A percentile compares a stretch with the other conserved stretches of the same genome.
phyloP scores from a whole-genome alignment of 1,284 basidiomycete genomes.

The Naganishia sp. region DNA sequence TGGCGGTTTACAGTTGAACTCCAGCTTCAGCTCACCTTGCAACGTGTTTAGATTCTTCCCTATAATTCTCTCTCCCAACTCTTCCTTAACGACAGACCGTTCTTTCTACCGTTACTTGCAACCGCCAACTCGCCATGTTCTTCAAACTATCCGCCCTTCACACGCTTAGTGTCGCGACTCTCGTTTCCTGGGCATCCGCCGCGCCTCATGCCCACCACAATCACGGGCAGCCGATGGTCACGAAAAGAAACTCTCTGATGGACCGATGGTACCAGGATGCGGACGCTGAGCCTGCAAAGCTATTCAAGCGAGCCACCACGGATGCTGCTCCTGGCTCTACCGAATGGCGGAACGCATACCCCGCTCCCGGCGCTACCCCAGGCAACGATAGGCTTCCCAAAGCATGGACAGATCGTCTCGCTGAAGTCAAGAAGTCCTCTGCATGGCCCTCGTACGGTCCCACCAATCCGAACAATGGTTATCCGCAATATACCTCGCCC shows the following conservation, averaged over 20 bases:
- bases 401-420: constrained; percentile 47
- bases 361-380: constrained; percentile 39
- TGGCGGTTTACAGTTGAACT: too few relatives aligned
- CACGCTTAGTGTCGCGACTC: constrained; percentile 6
- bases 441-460: constrained; percentile 37
- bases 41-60: neutral
- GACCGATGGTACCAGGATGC: constrained; percentile 29
- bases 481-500: constrained; percentile 39
- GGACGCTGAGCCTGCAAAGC: constrained; percentile 7
- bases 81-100: neutral
- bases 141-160: constrained; percentile 12
- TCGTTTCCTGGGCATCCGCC: constrained; percentile 12
- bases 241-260: constrained; percentile 17
- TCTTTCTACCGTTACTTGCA: neutral
- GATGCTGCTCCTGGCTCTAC: constrained; percentile 33
- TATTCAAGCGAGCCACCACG: constrained; percentile 37
- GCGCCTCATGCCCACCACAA: constrained; percentile 16
- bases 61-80: neutral
- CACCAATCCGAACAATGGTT: constrained; percentile 40
- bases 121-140: constrained; percentile 8
- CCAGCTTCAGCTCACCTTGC: too few relatives aligned
- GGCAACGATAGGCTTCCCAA: constrained; percentile 39
- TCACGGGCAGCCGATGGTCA: constrained; percentile 7
- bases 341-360: constrained; percentile 40
- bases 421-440: constrained; percentile 20